phyloP scores from a whole-genome alignment of 1,284 basidiomycete species.

The Microbotryum intermedium region DNA sequence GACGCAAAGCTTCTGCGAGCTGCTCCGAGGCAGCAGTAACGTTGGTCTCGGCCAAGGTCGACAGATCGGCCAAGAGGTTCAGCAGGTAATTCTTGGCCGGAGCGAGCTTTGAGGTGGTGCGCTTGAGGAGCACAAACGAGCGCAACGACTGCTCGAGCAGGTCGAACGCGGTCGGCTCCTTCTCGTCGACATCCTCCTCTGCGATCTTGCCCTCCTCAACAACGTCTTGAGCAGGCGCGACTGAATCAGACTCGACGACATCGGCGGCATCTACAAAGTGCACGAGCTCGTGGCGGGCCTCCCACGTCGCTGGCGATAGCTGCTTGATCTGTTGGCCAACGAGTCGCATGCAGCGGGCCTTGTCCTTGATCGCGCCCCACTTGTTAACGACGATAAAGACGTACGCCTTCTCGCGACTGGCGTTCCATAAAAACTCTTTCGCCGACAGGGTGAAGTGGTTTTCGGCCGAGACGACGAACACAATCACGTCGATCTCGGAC shows the following conservation, averaged over 20 bases:
- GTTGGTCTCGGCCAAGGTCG: constrained; percentile 79
- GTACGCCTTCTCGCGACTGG: constrained; percentile 94
- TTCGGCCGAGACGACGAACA: constrained; percentile 96
- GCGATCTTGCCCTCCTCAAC: constrained; percentile 6
- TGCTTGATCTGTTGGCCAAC: constrained; percentile 92
- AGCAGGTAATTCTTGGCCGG: constrained; percentile 90
- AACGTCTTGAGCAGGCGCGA: not conserved
- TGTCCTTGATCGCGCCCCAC: constrained; percentile 90
- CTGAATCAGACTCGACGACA: constrained; percentile 32
- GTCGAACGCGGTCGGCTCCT: constrained; percentile 55
- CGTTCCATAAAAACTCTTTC: constrained; percentile 87
- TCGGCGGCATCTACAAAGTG: constrained; percentile 80
- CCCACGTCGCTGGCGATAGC: constrained; percentile 82
- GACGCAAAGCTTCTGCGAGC: constrained; percentile 61
- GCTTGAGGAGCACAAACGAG: constrained; percentile 91
- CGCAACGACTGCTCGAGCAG: constrained; percentile 85
- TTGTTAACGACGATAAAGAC: constrained; percentile 99
- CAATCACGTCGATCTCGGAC: constrained; percentile 96
- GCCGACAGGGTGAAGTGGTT: constrained; percentile 97
- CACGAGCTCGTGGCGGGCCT: constrained; percentile 84
- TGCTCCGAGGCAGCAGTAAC: constrained; percentile 74
- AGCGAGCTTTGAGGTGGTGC: constrained; percentile 88
- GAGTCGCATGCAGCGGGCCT: constrained; percentile 79
- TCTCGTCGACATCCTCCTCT: constrained; percentile 10
- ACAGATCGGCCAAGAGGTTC: constrained; percentile 80